Percentiles rank a stretch among this genome's conserved stretches.
phyloP scores from a whole-genome alignment of 495 filamentous ascomycete genomes.

The Hyaloscypha variabilis region DNA sequence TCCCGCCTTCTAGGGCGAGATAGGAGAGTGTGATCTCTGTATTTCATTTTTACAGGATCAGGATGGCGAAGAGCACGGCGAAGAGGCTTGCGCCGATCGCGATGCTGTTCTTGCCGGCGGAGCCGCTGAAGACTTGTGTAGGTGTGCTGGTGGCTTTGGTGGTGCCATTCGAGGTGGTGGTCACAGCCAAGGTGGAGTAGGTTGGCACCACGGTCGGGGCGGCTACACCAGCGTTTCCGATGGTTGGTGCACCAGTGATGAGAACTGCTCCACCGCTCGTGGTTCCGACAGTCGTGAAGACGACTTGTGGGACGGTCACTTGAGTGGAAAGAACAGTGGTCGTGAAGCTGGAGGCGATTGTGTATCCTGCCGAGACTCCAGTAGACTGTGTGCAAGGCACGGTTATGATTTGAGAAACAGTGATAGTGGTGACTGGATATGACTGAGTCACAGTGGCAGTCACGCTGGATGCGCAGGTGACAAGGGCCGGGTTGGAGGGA shows the following conservation, averaged over 20 bases:
- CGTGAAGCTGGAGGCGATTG: slow-evolving; percentile 56
- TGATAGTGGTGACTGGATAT: slow-evolving; percentile 57
- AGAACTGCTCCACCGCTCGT: slow-evolving; percentile 12
- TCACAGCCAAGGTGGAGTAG: slow-evolving; percentile 2
- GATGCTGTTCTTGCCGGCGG: slow-evolving; percentile 10
- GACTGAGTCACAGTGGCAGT: slow-evolving; percentile 23
- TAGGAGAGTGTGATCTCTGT: not conserved
- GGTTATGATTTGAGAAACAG: slow-evolving; percentile 46
- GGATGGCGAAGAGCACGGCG: slow-evolving; percentile 22
- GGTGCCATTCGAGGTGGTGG: slow-evolving; percentile 8
- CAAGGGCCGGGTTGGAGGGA: slow-evolving; percentile 78
- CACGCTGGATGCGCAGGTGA: slow-evolving; percentile 60
- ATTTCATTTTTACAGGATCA: slow-evolving; percentile 29
- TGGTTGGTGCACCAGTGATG: slow-evolving; percentile 24
- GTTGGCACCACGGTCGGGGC: slow-evolving; percentile 5
- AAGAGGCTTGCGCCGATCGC: slow-evolving; percentile 20
- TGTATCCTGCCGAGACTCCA: slow-evolving; percentile 45
- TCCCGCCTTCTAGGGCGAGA: not conserved
- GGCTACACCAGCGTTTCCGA: not conserved
- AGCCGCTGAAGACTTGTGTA: slow-evolving; percentile 1
- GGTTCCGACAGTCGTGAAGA: slow-evolving; percentile 35
- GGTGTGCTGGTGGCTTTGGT: slow-evolving; percentile 4
- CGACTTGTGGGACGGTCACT: slow-evolving; percentile 54
- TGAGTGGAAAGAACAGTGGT: slow-evolving; percentile 56
- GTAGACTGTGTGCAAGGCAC: slow-evolving; percentile 47